Conservation (phyloP, 129 eudicot species). For the Centaurea solstitialis region DNA sequence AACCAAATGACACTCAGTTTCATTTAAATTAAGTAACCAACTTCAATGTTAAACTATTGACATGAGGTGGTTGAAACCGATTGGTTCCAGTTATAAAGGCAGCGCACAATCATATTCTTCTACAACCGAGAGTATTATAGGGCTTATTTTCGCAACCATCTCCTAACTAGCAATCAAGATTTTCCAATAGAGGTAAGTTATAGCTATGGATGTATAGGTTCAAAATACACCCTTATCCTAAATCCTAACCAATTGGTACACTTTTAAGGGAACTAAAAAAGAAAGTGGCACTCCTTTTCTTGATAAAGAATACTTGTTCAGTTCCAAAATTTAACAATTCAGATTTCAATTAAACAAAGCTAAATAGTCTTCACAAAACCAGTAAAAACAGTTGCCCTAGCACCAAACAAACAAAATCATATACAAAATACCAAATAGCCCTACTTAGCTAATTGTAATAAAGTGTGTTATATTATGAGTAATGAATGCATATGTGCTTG, state of each 20-base stretch:
- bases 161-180: neutral
- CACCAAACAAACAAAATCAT: neutral
- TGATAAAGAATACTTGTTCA: neutral
- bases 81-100: neutral
- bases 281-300: neutral
- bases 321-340: neutral
- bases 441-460: slow-evolving; percentile 3
- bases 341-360: slow-evolving; percentile 2
- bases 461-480: slow-evolving; percentile 1
- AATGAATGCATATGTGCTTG: slow-evolving; percentile 2
- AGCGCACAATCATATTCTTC: neutral
- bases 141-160: neutral
- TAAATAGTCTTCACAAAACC: slow-evolving; percentile 1
- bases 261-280: neutral
- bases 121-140: neutral
- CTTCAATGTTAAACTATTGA: neutral
- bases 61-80: neutral
- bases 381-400: neutral
- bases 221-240: neutral
- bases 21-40: neutral
- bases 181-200: neutral
- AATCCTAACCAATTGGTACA: neutral
- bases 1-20: neutral
- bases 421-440: neutral
- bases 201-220: neutral